Base-by-base conservation (phyloP, 768 basidiomycete species). In the Xanthoconium purpureum region DNA sequence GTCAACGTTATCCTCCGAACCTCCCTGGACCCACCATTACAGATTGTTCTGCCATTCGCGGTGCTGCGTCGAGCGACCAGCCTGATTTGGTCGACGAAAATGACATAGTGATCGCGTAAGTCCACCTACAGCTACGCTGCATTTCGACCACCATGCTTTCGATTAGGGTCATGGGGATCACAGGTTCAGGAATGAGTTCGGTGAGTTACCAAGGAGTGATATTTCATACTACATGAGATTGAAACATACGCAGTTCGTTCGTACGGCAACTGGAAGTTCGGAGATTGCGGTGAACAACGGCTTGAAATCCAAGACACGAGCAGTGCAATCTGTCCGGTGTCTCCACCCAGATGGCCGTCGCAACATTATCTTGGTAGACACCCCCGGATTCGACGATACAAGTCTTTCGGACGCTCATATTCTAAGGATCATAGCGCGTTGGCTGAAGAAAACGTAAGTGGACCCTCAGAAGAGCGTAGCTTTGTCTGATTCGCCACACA, bases 371-470 rank as follows among this genome's bases (percentile, higher is more conserved):
- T 24, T 24, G 24, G 24, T 24, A 24, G 24, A 24, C 2, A 24
- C 24, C 24, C 24, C 24, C 24, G 24, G 24, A 24, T 24, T 24
- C 24, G 24, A 24, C 24, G 24, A 24, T 24, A 24, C 24, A 9
- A 1, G 28, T 13, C 50, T 54, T 17, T 50, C 55, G 6, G 63
- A 64, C 28, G 2, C 37, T 6, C 44, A 55, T 38, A 42, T 65
- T 39, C 45, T 64, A 17, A 55, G 4, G 32, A 58, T 55, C 10
- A 55, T 61, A 50, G 55, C 59, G 39, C 18, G 47, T 20, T 63
- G 63, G 63, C 32, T 63, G 20, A 65, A 57, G 45, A 20, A 45
- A 6, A 63, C 63, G 63, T 63, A 29, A 54, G 62, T 51, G 13
- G 7, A 36, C 0, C 1, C 10, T 24, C 24, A 24, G 24, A 17